phyloP scores from a whole-genome alignment of 176 grass and related monocot genomes.

The Hsuehochloa calcarea region DNA sequence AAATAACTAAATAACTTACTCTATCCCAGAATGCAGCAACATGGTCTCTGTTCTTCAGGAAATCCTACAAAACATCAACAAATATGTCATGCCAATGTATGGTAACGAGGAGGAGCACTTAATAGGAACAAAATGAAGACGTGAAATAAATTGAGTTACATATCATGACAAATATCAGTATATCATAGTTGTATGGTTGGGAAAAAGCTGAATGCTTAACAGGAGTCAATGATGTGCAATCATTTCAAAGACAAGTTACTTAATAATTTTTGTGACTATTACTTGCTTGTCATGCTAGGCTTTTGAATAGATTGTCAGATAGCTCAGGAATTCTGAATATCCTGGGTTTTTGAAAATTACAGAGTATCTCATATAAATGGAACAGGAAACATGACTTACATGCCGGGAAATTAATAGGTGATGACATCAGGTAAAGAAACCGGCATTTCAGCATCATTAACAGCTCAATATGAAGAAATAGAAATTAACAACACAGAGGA shows the following conservation, averaged over 20 bases:
- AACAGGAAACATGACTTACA: background rate
- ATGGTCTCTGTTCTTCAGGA: slow-evolving; percentile 69
- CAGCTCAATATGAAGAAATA: background rate
- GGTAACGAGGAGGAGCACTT: background rate
- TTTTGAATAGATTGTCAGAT: background rate
- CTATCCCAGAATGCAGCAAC: slow-evolving; percentile 82
- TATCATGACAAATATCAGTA: background rate
- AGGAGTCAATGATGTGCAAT: background rate
- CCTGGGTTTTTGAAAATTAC: background rate
- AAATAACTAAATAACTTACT: slow-evolving; percentile 46
- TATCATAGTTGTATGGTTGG: background rate
- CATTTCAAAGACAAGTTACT: background rate
- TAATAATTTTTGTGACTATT: background rate
- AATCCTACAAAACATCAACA: slow-evolving; percentile 62
- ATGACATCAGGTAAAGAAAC: background rate
- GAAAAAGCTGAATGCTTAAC: background rate
- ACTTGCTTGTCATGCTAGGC: background rate
- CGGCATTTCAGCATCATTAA: background rate
- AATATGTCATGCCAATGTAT: slow-evolving; percentile 24
- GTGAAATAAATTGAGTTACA: background rate
- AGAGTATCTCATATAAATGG: background rate
- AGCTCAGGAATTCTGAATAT: background rate
- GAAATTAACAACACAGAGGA: background rate
- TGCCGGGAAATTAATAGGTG: background rate
- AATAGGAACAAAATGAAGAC: background rate